Evolutionary conservation across 352 stramenopile genomes (phyloP).

Genomic region (Detonula confervacea): DNA sequence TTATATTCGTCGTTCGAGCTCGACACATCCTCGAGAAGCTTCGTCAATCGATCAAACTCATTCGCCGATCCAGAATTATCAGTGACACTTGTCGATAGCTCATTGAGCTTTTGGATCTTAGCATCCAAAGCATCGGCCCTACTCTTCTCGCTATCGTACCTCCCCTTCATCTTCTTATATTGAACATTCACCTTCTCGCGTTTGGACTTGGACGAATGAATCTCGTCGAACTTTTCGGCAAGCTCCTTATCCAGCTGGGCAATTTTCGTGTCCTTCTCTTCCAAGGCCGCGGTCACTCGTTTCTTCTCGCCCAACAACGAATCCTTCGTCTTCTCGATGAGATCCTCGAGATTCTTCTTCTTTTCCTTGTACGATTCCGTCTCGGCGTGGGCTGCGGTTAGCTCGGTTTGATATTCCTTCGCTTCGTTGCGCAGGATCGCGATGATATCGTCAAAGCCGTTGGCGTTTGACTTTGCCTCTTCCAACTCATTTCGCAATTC

Average conservation of each 20-base stretch:
- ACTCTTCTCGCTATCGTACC: constrained; percentile 31
- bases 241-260: constrained; percentile 39
- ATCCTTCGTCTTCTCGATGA: constrained; percentile 30
- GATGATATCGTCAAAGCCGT: constrained; percentile 31
- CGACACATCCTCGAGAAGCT: constrained; percentile 26
- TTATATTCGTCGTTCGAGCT: constrained; percentile 33
- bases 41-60: constrained; percentile 24
- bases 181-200: constrained; percentile 8
- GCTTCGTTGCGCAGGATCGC: constrained; percentile 28
- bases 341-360: constrained; percentile 24
- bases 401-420: constrained; percentile 25
- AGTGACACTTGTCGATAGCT: constrained; percentile 9
- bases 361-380: constrained; percentile 28
- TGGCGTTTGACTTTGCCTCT: constrained; percentile 13
- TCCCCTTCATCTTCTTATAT: constrained; percentile 36
- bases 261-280: constrained; percentile 39
- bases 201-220: constrained; percentile 5
- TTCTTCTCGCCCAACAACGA: constrained; percentile 27
- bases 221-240: constrained; percentile 37
- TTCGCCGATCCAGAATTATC: not conserved
- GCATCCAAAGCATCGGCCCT: constrained; percentile 26
- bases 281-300: constrained; percentile 21
- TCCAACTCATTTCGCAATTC: constrained; percentile 31
- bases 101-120: constrained; percentile 34
- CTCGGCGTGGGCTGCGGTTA: constrained; percentile 1